These are phyloP conservation scores for Colletotrichum sp. DNA, from an alignment of 2,329 filamentous ascomycete species.

Conservation along the genomic window DNA sequence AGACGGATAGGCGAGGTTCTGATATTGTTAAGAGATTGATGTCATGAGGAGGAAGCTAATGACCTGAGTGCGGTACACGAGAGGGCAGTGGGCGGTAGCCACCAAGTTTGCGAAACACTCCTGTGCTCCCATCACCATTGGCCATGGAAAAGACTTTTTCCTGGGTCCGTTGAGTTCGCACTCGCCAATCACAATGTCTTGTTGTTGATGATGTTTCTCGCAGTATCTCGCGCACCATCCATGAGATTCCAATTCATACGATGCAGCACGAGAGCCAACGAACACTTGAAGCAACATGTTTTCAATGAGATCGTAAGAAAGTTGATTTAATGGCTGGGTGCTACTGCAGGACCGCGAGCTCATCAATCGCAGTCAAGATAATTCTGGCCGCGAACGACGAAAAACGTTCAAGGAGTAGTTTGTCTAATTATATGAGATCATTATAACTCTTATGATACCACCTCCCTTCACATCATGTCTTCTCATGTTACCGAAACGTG, in stretches of 20 bases:
- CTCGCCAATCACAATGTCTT: background rate
- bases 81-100: too few species aligned
- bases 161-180: background rate
- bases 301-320: background rate
- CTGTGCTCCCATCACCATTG: too few species aligned
- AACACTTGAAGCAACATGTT: background rate
- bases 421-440: background rate
- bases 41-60: too few species aligned
- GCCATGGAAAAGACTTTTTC: background rate
- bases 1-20: too few species aligned
- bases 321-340: background rate
- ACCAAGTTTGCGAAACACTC: too few species aligned
- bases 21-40: too few species aligned
- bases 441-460: background rate
- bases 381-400: background rate
- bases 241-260: background rate
- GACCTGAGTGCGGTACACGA: too few species aligned
- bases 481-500: background rate
- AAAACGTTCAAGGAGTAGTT: background rate
- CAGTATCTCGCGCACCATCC: background rate
- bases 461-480: background rate
- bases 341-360: background rate
- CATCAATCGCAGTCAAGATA: background rate
- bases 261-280: background rate
- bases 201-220: background rate